Base-by-base conservation (phyloP, 768 basidiomycete genomes). In the Lentinula boryana region DNA sequence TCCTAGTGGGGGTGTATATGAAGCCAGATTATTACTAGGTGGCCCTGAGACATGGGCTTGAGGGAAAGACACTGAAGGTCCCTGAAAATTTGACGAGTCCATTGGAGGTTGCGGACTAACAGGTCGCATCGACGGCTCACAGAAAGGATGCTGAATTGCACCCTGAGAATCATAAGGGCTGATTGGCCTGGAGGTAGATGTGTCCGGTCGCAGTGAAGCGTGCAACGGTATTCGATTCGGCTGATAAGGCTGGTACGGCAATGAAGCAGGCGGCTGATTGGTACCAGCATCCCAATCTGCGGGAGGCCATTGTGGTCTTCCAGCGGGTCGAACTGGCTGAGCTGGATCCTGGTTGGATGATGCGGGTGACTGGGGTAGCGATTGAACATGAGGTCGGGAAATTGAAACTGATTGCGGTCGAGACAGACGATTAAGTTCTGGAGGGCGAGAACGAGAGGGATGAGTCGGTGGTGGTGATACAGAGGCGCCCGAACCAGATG, bases 291-390 rank as follows among this genome's bases (percentile, higher is more conserved):
- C 68, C 79, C 79, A 79, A 54, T 78, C 78, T 21, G 75, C 66
- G 61, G 79, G 78, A 31, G 79, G 78, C 80, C 78, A 79, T 56
- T 72, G 75, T 15, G 70, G 62, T 70, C 66, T 70, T 31, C 41
- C 40, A 32, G 21, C 40, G 10, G 55, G 56, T n/a, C 62, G 64
- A 21, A 68, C 58, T 6, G 68, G 50, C 33, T 40, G 56, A 36
- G 61, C 27, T 43, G 18, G 60, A 23, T 40, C 48, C 40, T 27
- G n/a, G 5, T 7, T n/a, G 5, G 55, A 23, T 40, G 15, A 27
- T 41, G 23, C n/a, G 33, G 54, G 16, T 27, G 31, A 21, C 16
- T 51, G 38, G 32, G 33, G 16, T n/a, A 16, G 55, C 23, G 35
- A 36, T 15, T 55, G 61, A 13, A 27, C 23, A 41, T 50, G 46